These are phyloP conservation scores for Chlamydomonas reinhardtii DNA, from an alignment of 163 green algal species.

Conservation along the genomic window DNA sequence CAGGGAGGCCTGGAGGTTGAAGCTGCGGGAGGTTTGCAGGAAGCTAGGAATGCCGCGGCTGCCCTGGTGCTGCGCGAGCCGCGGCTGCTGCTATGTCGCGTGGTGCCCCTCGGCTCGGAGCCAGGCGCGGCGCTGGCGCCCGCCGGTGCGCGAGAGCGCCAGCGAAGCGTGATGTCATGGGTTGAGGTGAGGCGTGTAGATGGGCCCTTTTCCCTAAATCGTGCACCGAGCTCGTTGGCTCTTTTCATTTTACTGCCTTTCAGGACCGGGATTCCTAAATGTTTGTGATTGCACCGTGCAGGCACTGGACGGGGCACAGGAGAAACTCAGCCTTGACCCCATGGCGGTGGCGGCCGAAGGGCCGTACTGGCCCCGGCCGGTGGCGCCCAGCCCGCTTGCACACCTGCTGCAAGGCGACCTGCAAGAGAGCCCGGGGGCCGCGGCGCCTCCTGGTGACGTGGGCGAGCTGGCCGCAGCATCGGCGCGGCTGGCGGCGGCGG, in stretches of 20 bases:
- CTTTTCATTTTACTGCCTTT: no score
- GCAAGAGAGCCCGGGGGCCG: neutral
- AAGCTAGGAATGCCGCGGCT: neutral
- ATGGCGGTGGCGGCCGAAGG: neutral
- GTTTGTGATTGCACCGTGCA: no score
- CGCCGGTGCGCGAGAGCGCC: neutral
- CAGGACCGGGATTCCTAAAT: no score
- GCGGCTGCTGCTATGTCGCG: constrained; percentile 30
- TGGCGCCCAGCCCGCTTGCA: neutral
- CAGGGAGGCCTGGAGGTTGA: no score
- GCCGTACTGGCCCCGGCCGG: neutral
- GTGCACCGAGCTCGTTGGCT: no score
- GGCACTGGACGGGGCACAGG: neutral
- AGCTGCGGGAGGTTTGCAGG: neutral
- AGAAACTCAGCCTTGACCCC: neutral
- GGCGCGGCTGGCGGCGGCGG: constrained; percentile 9
- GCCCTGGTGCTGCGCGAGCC: neutral
- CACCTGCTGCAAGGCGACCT: neutral
- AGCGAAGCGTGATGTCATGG: neutral
- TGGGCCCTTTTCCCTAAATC: no score
- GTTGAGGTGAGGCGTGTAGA: constrained; percentile 1
- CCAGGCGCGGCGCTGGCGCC: neutral
- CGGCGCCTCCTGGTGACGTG: no score
- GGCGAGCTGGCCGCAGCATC: neutral
- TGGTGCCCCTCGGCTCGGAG: neutral